These are phyloP conservation scores for Populus alba DNA, from an alignment of 345 rosid species.

Conservation along the genomic window DNA sequence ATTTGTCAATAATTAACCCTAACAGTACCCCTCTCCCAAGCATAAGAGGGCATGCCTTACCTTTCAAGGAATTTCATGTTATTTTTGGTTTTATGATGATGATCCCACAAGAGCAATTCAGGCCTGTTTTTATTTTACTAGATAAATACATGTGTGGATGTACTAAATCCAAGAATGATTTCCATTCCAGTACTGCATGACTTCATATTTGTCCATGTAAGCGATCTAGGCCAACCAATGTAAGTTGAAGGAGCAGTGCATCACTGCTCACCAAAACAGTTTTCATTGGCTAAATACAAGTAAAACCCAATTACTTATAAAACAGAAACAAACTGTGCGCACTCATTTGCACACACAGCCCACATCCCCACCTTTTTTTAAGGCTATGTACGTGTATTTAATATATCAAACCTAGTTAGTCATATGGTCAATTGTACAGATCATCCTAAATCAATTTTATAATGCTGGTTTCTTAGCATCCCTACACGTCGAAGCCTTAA, in stretches of 20 bases:
- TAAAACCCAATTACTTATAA: constrained; percentile 11
- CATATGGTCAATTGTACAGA: constrained; percentile 18
- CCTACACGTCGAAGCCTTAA: constrained; percentile 27
- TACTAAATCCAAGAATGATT: constrained; percentile 37
- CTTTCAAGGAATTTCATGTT: background rate
- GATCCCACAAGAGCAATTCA: background rate
- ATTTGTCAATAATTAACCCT: constrained; percentile 9
- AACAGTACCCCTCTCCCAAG: background rate
- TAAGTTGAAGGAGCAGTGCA: background rate
- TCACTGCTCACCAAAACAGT: constrained; percentile 25
- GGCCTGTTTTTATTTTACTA: background rate
- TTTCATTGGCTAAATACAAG: constrained; percentile 15
- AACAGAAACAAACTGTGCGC: constrained; percentile 4
- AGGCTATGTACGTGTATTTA: constrained; percentile 11
- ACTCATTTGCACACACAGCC: constrained; percentile 1
- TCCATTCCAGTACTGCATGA: background rate
- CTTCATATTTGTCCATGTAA: constrained; percentile 12
- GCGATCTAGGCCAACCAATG: constrained; percentile 24
- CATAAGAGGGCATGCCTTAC: background rate
- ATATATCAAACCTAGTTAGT: constrained; percentile 19
- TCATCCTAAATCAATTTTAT: constrained; percentile 30
- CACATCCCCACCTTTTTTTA: constrained; percentile 16
- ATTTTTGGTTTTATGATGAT: background rate
- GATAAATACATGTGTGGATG: background rate
- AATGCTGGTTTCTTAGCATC: constrained; percentile 40